Conservation (phyloP, 257 asterid species). For the Solanum paucissectum region DNA sequence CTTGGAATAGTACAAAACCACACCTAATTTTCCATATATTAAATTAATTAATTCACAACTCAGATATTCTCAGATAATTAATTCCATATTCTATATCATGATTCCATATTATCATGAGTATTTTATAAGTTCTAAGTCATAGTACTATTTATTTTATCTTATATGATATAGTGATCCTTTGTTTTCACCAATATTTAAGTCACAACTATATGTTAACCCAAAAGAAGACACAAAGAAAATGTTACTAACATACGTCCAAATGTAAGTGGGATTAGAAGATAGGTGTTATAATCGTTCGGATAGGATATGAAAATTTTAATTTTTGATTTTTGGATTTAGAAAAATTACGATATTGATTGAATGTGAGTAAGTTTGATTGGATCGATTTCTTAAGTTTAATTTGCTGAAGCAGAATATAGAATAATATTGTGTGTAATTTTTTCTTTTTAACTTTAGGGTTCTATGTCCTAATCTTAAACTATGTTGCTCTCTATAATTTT, state of each 20-base stretch:
- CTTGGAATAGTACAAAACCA: background rate
- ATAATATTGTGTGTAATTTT: too few relatives aligned
- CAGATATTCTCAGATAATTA: conserved; percentile 4
- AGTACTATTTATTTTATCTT: background rate
- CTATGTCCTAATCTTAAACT: too few relatives aligned
- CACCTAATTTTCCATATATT: conserved; percentile 7
- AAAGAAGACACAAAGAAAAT: background rate
- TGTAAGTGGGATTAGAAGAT: background rate
- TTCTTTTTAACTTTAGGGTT: too few relatives aligned
- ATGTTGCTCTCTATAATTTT: too few relatives aligned
- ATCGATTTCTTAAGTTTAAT: too few relatives aligned
- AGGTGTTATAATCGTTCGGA: background rate
- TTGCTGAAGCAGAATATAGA: too few relatives aligned
- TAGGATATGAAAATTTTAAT: background rate
- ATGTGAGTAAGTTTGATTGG: background rate
- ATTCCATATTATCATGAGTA: background rate
- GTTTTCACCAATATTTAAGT: background rate
- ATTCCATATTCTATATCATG: too few relatives aligned
- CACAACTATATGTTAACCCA: background rate
- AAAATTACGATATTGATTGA: background rate
- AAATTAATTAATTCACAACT: background rate
- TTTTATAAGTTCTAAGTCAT: background rate
- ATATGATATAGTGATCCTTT: background rate
- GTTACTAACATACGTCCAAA: background rate
- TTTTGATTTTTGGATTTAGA: background rate